These are phyloP conservation scores for Sphagnum fallax DNA, from an alignment of 228 moss, liverwort and hornwort species.

Conservation along the genomic window DNA sequence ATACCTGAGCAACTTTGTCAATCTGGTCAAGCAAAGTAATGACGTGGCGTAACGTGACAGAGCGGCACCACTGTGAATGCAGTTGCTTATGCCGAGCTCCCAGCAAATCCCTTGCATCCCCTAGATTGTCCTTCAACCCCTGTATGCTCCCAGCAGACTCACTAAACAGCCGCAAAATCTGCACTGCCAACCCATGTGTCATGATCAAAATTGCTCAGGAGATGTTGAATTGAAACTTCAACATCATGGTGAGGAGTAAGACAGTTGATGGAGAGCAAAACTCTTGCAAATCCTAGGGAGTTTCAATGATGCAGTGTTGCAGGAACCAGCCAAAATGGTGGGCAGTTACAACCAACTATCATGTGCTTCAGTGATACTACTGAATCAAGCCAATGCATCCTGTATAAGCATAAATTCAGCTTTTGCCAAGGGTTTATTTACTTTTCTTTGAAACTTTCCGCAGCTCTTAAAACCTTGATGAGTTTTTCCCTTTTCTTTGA, in stretches of 20 bases:
- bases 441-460: too few species aligned
- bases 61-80: slow-evolving; percentile 98
- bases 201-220: background rate
- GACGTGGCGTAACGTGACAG: slow-evolving; percentile 97
- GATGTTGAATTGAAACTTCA: background rate
- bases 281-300: background rate
- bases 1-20: slow-evolving; percentile 97
- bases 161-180: slow-evolving; percentile 98
- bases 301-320: too few species aligned
- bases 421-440: too few species aligned
- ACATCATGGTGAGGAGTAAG: background rate
- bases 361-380: too few species aligned
- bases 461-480: too few species aligned
- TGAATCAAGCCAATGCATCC: too few species aligned
- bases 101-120: slow-evolving; percentile 74
- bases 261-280: background rate
- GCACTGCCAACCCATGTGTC: slow-evolving; percentile 2
- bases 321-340: too few species aligned
- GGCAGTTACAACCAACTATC: too few species aligned
- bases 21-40: slow-evolving; percentile 97
- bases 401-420: too few species aligned
- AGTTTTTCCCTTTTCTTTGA: too few species aligned
- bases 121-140: slow-evolving; percentile 84
- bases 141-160: slow-evolving; percentile 97
- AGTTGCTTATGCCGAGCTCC: slow-evolving; percentile 98